Base-by-base conservation (phyloP, 768 basidiomycete species). In the Boletus rufocinnamomeus region DNA sequence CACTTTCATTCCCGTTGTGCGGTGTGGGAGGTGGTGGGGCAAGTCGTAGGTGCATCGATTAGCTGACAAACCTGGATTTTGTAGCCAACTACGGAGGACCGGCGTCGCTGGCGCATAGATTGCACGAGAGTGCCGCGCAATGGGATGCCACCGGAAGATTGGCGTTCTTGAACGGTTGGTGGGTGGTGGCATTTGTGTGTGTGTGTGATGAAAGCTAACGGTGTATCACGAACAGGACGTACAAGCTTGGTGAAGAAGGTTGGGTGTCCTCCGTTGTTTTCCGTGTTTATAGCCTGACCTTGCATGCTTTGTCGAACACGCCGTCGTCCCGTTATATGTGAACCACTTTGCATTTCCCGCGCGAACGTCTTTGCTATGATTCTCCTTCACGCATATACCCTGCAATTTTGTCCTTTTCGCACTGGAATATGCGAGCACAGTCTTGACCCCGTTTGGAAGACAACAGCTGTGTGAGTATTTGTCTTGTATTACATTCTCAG, bases 201-300 rank as follows among this genome's bases (percentile, higher is more conserved):
- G 8, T 8, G 11, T 6, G 47, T 66, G 8, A 59, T 25, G 16
- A 0, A 19, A 4, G 21, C 25, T 62, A 35, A 63, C 16, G 11
- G 19, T 8, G 6, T 16, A 17, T 10, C 16, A 38, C 30, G 14
- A 46, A 61, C 61, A 92, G 91, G 95, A 86, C 88, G 6, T 95
- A 93, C 74, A 90, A 91, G 65, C 83, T 98, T 3, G 95, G 95
- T 16, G 87, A 88, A 76, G 95, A 97, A 77, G 77, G 89, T 90
- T 63, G 17, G 72, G 1, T 4, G 8, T 34, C 17, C 16, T 45
- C 17, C 59, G 0, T 32, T 48, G 13, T 30, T 28, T 28, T 38
- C 7, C 2, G 7, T 35, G 21, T 21, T 52, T 17, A 27, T 37
- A 3, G 0, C 7, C 55, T 66, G 41, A 63, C 54, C 10, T 47